Percentiles rank a stretch among this genome's conserved stretches.
Conservation (phyloP, 805 yeast species). For the Candida taoyuanica region DNA sequence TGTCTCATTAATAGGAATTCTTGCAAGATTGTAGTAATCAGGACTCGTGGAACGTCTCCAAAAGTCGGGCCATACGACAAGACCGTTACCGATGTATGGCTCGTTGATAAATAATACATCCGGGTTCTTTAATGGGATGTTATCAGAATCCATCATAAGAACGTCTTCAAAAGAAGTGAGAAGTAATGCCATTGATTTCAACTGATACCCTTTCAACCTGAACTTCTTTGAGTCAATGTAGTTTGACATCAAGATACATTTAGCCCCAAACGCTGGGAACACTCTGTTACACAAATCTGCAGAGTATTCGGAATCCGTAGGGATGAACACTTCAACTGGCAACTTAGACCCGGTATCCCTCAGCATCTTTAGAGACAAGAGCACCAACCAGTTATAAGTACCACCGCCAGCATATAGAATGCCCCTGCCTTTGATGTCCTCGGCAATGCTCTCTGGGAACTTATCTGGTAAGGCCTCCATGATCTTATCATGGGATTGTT, state of each 20-base stretch:
- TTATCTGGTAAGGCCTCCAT: conserved; percentile 35
- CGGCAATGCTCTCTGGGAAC: conserved; percentile 34
- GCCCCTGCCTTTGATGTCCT: conserved; percentile 46
- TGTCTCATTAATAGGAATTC: conserved; percentile 33
- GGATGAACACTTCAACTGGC: conserved; percentile 82
- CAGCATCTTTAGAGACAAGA: conserved; percentile 47
- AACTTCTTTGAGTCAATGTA: conserved; percentile 39
- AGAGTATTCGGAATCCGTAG: conserved; percentile 65
- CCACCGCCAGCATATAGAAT: conserved; percentile 77
- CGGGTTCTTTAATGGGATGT: conserved; percentile 48
- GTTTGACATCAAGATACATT: conserved; percentile 50
- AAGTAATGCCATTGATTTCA: conserved; percentile 67
- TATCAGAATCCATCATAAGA: conserved; percentile 73
- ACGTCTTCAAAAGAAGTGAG: conserved; percentile 77
- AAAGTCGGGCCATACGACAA: conserved; percentile 64
- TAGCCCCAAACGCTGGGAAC: conserved; percentile 63
- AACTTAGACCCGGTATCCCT: conserved; percentile 61
- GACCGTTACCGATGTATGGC: conserved; percentile 34
- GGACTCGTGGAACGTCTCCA: conserved; percentile 69
- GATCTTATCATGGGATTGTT: conserved; percentile 20
- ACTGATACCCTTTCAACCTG: conserved; percentile 53
- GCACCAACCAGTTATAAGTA: conserved; percentile 57
- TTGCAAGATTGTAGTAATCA: conserved; percentile 50
- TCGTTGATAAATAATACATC: conserved; percentile 39
- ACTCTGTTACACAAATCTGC: conserved; percentile 61